Evolutionary conservation across 768 basidiomycete genomes (phyloP).

Genomic region (Termitomyces sp.): DNA sequence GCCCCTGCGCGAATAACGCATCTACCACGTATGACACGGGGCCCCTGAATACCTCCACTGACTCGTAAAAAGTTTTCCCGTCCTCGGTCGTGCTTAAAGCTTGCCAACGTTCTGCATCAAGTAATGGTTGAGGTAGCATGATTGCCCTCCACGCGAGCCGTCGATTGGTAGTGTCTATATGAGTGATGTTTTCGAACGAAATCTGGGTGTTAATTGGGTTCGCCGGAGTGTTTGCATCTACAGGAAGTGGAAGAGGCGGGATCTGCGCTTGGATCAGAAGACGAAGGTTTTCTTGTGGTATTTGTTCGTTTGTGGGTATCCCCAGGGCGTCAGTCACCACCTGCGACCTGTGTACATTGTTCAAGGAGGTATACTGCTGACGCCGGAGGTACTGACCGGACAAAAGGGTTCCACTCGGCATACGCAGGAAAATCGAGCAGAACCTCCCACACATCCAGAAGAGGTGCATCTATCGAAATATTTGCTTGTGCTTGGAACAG

Average conservation of each 20-base stretch:
- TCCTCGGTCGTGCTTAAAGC: conserved; percentile 18
- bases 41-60: conserved; percentile 21
- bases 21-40: conserved; percentile 18
- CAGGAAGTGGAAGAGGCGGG: conserved; percentile 24
- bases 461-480: conserved; percentile 42
- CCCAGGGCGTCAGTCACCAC: conserved; percentile 19
- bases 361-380: not conserved
- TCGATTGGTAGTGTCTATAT: conserved; percentile 16
- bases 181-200: conserved; percentile 26
- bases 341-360: conserved; percentile 14
- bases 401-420: conserved; percentile 41
- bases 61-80: conserved; percentile 24
- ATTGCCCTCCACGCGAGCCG: conserved; percentile 23
- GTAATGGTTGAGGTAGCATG: conserved; percentile 18
- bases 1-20: conserved; percentile 13
- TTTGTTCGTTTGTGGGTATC: conserved; percentile 19
- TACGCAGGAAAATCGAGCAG: conserved; percentile 48
- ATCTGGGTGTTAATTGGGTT: conserved; percentile 19
- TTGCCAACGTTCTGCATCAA: conserved; percentile 22
- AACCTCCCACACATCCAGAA: conserved; percentile 41
- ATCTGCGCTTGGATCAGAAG: conserved; percentile 24
- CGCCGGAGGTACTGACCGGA: conserved; percentile 13
- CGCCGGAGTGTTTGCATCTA: conserved; percentile 19
- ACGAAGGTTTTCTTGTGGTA: conserved; percentile 15
- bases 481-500: conserved; percentile 32